Evolutionary conservation across 345 rosid species (phyloP).

Genomic region (Eucalyptus cloeziana): DNA sequence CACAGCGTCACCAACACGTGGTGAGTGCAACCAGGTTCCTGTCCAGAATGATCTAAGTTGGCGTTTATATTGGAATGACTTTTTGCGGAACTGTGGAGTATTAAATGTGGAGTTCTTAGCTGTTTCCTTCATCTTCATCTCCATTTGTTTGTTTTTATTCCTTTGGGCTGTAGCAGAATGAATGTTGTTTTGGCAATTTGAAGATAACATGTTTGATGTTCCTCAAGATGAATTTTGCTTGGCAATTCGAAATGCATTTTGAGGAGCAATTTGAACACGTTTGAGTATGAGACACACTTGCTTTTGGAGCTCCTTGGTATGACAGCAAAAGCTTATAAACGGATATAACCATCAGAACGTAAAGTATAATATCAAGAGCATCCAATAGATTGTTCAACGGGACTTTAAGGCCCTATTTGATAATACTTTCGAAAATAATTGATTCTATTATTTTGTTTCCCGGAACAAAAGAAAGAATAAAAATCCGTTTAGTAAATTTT

Average conservation of each 20-base stretch:
- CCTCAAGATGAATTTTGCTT: background rate
- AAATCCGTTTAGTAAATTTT: too few species aligned
- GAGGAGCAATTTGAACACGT: background rate
- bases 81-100: background rate
- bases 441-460: fast-evolving
- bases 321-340: background rate
- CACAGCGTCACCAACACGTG: background rate
- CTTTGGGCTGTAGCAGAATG: background rate
- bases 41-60: background rate
- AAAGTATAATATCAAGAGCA: background rate
- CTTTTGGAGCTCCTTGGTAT: background rate
- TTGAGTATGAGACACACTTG: background rate
- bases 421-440: too few species aligned
- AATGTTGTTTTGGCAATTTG: background rate
- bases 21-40: background rate
- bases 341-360: background rate
- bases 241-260: background rate
- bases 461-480: fast-evolving
- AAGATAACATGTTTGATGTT: background rate
- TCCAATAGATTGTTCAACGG: background rate
- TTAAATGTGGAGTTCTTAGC: background rate
- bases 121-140: background rate
- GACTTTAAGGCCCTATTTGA: fast-evolving
- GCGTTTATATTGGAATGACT: background rate
- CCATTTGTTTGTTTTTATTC: background rate